phyloP scores from a whole-genome alignment of 2,329 filamentous ascomycete species.

The Hypoxylon sp. region DNA sequence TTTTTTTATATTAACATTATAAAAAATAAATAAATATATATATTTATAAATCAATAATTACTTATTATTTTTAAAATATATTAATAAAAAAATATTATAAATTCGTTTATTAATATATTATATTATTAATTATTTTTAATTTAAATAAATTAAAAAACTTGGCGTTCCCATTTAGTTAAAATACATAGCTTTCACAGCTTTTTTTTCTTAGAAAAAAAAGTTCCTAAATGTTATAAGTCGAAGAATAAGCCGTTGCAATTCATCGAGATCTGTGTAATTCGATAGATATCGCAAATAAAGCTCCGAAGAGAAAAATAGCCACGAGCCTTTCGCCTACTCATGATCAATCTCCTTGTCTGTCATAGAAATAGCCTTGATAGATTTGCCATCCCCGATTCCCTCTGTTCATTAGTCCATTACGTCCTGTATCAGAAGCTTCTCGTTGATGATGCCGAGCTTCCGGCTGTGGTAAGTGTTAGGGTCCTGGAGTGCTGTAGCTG shows the following conservation, averaged over 20 bases:
- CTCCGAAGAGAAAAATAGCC: slow-evolving; percentile 11
- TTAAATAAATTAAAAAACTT: too few relatives aligned
- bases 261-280: slow-evolving; percentile 15
- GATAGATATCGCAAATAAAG: slow-evolving; percentile 8
- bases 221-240: slow-evolving; percentile 17
- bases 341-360: slow-evolving; percentile 24
- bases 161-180: too few relatives aligned
- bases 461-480: slow-evolving; percentile 13
- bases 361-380: slow-evolving; percentile 12
- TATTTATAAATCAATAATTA: too few relatives aligned
- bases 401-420: slow-evolving; percentile 14
- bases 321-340: slow-evolving; percentile 13
- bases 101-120: too few relatives aligned
- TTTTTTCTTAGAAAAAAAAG: slow-evolving; percentile 17
- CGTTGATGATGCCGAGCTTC: slow-evolving; percentile 7
- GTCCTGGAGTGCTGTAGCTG: slow-evolving; percentile 26
- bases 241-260: slow-evolving; percentile 15
- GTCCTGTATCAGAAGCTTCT: slow-evolving; percentile 18
- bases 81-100: too few relatives aligned
- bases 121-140: too few relatives aligned
- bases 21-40: too few relatives aligned
- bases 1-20: too few relatives aligned
- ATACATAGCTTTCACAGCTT: too few relatives aligned
- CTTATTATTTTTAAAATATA: too few relatives aligned
- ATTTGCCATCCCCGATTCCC: slow-evolving; percentile 13